Evolutionary conservation across 495 filamentous ascomycete species (phyloP), one percentile per base, ranked within the genome.

Genomic region (Lepidopterella palustris): DNA sequence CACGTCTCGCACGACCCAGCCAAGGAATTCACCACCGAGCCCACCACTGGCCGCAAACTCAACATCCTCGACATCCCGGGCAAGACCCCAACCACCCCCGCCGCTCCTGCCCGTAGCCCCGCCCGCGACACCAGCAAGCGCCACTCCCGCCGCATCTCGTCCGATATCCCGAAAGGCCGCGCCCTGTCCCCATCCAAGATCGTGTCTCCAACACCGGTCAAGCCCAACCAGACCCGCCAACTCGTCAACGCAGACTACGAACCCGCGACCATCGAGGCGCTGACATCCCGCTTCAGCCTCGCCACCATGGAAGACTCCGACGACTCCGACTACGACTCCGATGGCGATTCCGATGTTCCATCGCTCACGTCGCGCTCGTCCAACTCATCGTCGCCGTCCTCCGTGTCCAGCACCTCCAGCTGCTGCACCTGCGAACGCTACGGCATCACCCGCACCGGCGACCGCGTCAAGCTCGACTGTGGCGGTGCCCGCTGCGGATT

Each of bases 1-100:
- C 92, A 97, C 75, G 87, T 96, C 73, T 92, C 93, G 49, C 92
- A 97, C 80, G 93, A 98, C 77, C 93, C 95, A 52, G 89, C 89
- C 69, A 83, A 88, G 71, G 82, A 87, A 58, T 89, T 86, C 72
- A 95, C 90, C 75, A 86, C 87, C 70, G 93, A 98, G 80, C 92
- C 93, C 67, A 97, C 92, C 69, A 97, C 95, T 65, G 90, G 91
- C 78, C 93, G 95, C 73, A 87, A 87, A 73, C 82, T 98, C 58
- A 98, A 87, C 77, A 81, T 84, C 73, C 82, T 87, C 72, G 84
- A 87, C 70, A 82, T 87, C 45, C 83, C 84, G 59, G 73, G 73
- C 5, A 74, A 71, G 63, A 75, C 75, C 60, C 59, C 71, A 39
- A 60, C 73, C 35, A 67, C 68, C 13, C 59, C 71, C 40, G 57